Evolutionary conservation across 306 rosid genomes (phyloP).

Genomic region (Prunus mira): DNA sequence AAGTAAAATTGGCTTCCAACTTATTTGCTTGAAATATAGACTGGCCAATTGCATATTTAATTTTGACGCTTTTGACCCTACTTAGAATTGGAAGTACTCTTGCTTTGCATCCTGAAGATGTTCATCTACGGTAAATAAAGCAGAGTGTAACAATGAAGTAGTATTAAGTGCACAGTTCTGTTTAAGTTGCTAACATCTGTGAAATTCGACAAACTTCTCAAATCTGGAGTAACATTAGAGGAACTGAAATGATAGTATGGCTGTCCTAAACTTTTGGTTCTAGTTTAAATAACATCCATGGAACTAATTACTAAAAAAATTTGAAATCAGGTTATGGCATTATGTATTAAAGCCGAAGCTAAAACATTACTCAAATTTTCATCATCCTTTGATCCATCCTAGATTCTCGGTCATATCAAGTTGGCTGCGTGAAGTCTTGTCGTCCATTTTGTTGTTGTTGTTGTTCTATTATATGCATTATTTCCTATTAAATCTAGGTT

Average conservation of each 20-base stretch:
- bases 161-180: background rate
- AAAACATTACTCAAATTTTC: background rate
- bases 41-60: too few species aligned
- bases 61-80: too few species aligned
- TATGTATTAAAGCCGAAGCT: background rate
- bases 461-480: background rate
- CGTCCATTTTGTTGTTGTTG: background rate
- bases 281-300: background rate
- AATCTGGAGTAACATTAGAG: background rate
- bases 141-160: too few species aligned
- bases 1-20: too few species aligned
- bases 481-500: background rate
- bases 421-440: background rate
- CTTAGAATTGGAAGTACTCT: too few species aligned
- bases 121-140: too few species aligned
- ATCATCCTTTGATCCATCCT: background rate
- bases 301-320: background rate
- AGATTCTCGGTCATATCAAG: background rate
- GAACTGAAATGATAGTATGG: background rate
- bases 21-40: too few species aligned
- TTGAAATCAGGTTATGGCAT: background rate
- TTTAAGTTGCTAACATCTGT: background rate
- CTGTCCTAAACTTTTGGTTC: background rate
- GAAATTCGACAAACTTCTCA: background rate
- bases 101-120: too few species aligned